phyloP scores from a whole-genome alignment of 2,329 filamentous ascomycete species.

The Pseudogymnoascus sp. region DNA sequence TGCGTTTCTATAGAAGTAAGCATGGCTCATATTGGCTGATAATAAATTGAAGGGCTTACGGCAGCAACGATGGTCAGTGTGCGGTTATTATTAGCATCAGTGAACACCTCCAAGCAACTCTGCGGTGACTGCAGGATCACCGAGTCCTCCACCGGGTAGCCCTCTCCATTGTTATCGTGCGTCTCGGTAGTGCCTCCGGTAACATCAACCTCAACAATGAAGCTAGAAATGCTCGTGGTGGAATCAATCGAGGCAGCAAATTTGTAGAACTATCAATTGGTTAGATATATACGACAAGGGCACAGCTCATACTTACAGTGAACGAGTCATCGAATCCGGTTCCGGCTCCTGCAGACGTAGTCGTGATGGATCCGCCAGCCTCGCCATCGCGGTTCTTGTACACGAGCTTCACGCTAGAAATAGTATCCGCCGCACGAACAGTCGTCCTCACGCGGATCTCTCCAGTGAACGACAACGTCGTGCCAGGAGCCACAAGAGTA shows the following conservation, averaged over 20 bases:
- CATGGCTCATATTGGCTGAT: background rate
- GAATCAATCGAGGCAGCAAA: conserved; percentile 41
- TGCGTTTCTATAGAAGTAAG: conserved; percentile 14
- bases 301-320: conserved; percentile 36
- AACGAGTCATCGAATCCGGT: conserved; percentile 55
- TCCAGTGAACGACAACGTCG: conserved; percentile 42
- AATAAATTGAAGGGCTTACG: conserved; percentile 13
- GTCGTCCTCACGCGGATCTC: conserved; percentile 51
- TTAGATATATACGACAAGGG: conserved; percentile 29
- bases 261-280: conserved; percentile 21
- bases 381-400: conserved; percentile 50
- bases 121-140: conserved; percentile 48
- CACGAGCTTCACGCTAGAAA: conserved; percentile 41
- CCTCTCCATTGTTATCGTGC: conserved; percentile 50
- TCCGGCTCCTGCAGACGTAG: conserved; percentile 39
- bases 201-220: conserved; percentile 44
- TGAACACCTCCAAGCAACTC: conserved; percentile 39
- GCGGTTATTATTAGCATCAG: conserved; percentile 10
- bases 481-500: conserved; percentile 41
- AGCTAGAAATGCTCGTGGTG: conserved; percentile 52
- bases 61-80: conserved; percentile 23
- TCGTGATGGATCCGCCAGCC: conserved; percentile 37
- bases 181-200: conserved; percentile 37
- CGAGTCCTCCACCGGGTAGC: conserved; percentile 46
- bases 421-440: conserved; percentile 31